Conservation (phyloP, 192 early-diverging fungal genomes). For the Entophlyctis helioformis region DNA sequence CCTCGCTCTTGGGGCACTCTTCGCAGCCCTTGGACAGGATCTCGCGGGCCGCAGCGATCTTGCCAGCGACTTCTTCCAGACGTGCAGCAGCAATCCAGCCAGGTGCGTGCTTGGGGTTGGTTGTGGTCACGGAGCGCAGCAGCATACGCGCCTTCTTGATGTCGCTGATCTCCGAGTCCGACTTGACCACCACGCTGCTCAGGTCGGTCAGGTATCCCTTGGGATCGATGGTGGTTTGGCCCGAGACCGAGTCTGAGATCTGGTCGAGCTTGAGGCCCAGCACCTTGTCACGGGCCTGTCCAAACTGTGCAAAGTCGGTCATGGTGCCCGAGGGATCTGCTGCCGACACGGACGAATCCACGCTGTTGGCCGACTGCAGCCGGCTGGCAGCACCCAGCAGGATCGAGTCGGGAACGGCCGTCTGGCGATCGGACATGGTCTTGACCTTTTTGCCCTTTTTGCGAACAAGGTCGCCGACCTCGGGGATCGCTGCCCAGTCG, state of each 20-base stretch:
- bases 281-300: slow-evolving; percentile 85
- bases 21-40: slow-evolving; percentile 87
- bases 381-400: slow-evolving; percentile 46
- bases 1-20: slow-evolving; percentile 87
- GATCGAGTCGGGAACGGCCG: slow-evolving; percentile 50
- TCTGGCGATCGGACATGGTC: slow-evolving; percentile 22
- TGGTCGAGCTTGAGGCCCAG: slow-evolving; percentile 85
- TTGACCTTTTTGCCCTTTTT: slow-evolving; percentile 60
- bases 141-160: slow-evolving; percentile 82
- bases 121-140: slow-evolving; percentile 76
- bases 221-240: slow-evolving; percentile 83
- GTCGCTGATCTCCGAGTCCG: slow-evolving; percentile 72
- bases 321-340: slow-evolving; percentile 23
- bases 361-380: slow-evolving; percentile 30
- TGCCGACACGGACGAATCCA: slow-evolving; percentile 47
- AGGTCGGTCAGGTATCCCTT: slow-evolving; percentile 94
- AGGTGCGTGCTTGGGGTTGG: slow-evolving; percentile 92
- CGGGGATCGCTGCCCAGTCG: slow-evolving; percentile 77
- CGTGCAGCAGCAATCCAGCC: slow-evolving; percentile 98
- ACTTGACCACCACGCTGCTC: slow-evolving; percentile 67
- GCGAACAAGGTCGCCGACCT: slow-evolving; percentile 76
- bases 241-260: slow-evolving; percentile 72
- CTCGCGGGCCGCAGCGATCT: slow-evolving; percentile 67
- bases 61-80: slow-evolving; percentile 85
- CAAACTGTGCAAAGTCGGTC: slow-evolving; percentile 85